phyloP scores from a whole-genome alignment of 352 stramenopile genomes.

The Phytophthora colocasiae region DNA sequence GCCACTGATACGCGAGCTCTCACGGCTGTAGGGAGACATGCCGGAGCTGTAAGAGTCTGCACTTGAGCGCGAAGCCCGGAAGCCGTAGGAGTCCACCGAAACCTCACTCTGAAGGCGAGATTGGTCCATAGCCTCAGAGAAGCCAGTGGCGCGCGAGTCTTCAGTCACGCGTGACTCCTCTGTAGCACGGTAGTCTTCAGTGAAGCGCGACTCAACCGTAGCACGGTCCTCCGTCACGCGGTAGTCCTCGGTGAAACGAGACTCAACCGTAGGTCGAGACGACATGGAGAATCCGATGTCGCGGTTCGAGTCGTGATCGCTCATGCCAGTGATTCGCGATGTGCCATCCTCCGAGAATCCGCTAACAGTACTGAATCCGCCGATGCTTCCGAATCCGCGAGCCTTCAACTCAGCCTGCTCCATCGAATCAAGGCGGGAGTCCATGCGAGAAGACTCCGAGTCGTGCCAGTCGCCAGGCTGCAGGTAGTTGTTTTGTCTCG shows the following conservation, averaged over 20 bases:
- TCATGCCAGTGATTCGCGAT: constrained; percentile 29
- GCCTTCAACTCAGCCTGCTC: constrained; percentile 44
- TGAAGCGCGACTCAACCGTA: constrained; percentile 28
- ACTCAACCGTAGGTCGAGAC: constrained; percentile 40
- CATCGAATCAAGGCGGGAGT: constrained; percentile 42
- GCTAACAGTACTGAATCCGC: constrained; percentile 56
- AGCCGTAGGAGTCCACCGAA: constrained; percentile 78
- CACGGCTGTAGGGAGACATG: constrained; percentile 64
- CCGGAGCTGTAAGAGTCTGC: constrained; percentile 76
- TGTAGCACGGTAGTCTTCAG: constrained; percentile 36
- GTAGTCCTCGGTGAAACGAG: constrained; percentile 34
- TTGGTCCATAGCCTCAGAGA: constrained; percentile 50
- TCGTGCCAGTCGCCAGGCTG: constrained; percentile 56
- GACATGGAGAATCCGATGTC: constrained; percentile 52
- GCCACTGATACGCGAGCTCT: constrained; percentile 71
- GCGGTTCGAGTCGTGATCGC: constrained; percentile 42
- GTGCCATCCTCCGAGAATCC: constrained; percentile 39
- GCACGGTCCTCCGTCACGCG: constrained; percentile 15
- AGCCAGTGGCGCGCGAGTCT: constrained; percentile 40
- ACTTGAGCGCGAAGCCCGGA: constrained; percentile 58
- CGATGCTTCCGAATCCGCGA: constrained; percentile 35
- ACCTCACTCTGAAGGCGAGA: constrained; percentile 66
- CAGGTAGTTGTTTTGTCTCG: constrained; percentile 52
- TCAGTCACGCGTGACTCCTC: constrained; percentile 33
- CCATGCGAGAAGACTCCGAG: constrained; percentile 52